A percentile compares a stretch with the other conserved stretches of the same genome.
Conservation (phyloP, 371 early-diverging fungal genomes). For the Mucor mucedo region DNA sequence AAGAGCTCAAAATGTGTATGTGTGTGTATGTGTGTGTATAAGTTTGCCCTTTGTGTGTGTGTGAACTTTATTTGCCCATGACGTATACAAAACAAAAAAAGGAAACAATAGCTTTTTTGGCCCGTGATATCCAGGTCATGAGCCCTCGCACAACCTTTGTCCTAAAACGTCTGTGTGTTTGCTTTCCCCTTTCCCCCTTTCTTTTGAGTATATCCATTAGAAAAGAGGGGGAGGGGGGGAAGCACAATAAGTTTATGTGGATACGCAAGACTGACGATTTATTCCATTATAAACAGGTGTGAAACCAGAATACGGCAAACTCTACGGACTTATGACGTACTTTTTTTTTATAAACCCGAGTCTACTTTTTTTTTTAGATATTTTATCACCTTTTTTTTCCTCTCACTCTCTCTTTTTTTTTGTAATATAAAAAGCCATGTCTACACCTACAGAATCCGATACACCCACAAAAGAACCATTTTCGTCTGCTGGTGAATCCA, state of each 20-base stretch:
- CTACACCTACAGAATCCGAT: conserved; percentile 1
- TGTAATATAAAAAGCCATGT: background rate
- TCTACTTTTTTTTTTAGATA: too few species aligned
- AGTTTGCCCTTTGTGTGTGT: background rate
- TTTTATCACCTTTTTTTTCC: background rate
- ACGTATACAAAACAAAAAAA: background rate
- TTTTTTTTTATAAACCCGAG: background rate
- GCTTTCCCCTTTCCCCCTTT: too few species aligned
- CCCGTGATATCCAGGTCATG: too few species aligned
- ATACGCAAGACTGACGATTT: too few species aligned
- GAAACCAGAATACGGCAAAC: too few species aligned
- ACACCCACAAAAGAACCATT: conserved; percentile 30
- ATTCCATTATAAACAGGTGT: too few species aligned
- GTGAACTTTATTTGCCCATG: background rate
- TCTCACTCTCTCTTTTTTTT: background rate
- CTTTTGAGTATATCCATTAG: too few species aligned
- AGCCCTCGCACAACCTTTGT: too few species aligned
- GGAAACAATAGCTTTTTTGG: too few species aligned
- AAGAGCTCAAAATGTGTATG: conserved; percentile 1
- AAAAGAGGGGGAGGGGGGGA: too few species aligned
- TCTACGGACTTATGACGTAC: background rate
- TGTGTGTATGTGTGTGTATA: conserved; percentile 10
- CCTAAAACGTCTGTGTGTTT: background rate
- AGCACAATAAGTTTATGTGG: too few species aligned
- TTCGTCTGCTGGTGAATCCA: conserved; percentile 18